Base-by-base conservation (phyloP, 2,329 filamentous ascomycete genomes). In the Alternaria brassicicola region DNA sequence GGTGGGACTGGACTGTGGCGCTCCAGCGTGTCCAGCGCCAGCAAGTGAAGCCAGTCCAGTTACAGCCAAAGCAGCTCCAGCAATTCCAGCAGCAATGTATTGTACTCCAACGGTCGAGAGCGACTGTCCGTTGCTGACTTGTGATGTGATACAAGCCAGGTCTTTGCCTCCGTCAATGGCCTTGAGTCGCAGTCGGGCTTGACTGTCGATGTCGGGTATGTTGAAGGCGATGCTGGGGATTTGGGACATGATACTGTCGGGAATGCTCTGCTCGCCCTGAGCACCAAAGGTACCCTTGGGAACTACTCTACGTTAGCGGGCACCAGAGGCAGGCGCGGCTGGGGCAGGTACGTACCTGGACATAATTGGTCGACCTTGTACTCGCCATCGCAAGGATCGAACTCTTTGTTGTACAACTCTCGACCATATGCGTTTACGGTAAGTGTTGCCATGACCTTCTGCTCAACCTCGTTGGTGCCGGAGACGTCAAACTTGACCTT, bases 151-250 rank as follows among this genome's bases (percentile, higher is more conserved):
- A 77, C 95, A 99, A 21, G 92, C 93, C 8, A 97, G 84, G 39
- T 89, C 83, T 31, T 84, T 71, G 36, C 83, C 84, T 4, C 80
- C 81, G 30, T 89, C 86, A 36, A 86, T 78, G 4, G 86, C 80
- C 59, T 84, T 88, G 43, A 99, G 84, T 73, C 92, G 81, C 63
- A 99, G 81, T 42, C 88, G 95, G 31, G 93, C 95, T 69, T 89
- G 80, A 35, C 94, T 94, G 54, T 94, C 89, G 67, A 99, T 89
- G 75, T 99, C 93, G 48, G 95, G 95, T 30, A 99, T 83, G 60
- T 86, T 85, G 80, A 97, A 99, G 12, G 94, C 94, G 65, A 99
- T 96, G 2, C 86, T 81, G 1, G 95, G 95, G 38, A 99, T 94
- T 78, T 90, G 80, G 52, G 84, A 84, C 55, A 91, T 88, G 72